phyloP scores from a whole-genome alignment of 2,329 filamentous ascomycete species.

The Fusarium sp. region DNA sequence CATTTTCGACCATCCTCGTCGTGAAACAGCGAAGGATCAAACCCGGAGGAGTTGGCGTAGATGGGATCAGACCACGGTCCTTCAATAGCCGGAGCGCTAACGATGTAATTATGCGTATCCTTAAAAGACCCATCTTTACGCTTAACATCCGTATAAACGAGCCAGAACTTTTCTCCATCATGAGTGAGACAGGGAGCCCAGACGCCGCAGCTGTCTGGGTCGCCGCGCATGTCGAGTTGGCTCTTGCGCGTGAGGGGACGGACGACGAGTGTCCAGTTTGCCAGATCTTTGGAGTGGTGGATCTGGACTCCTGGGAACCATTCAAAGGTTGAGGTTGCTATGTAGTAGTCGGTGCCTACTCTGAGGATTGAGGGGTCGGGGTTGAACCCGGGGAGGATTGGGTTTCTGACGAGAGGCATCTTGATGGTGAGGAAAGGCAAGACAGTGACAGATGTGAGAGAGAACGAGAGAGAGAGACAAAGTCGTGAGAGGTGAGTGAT shows the following conservation, averaged over 20 bases:
- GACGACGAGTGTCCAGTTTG: slow-evolving; percentile 61
- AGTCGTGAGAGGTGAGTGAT: background rate
- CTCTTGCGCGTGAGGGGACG: slow-evolving; percentile 61
- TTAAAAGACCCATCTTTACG: slow-evolving; percentile 74
- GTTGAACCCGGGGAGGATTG: slow-evolving; percentile 67
- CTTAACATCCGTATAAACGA: slow-evolving; percentile 74
- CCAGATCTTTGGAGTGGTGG: slow-evolving; percentile 63
- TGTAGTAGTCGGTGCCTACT: slow-evolving; percentile 64
- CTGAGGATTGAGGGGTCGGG: slow-evolving; percentile 65
- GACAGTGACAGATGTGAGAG: background rate
- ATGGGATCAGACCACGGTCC: slow-evolving; percentile 72
- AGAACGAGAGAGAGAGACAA: background rate
- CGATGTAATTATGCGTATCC: slow-evolving; percentile 72
- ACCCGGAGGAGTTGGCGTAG: slow-evolving; percentile 69
- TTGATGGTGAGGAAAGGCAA: background rate
- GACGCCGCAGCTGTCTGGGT: slow-evolving; percentile 69
- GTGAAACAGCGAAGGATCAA: slow-evolving; percentile 70
- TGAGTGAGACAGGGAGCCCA: slow-evolving; percentile 74
- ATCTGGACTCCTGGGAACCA: slow-evolving; percentile 67
- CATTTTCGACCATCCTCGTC: slow-evolving; percentile 66
- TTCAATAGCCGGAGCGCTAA: slow-evolving; percentile 62
- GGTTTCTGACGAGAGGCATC: slow-evolving; percentile 63
- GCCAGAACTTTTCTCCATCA: slow-evolving; percentile 69
- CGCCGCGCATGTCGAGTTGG: slow-evolving; percentile 67
- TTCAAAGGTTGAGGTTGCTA: slow-evolving; percentile 66